phyloP scores from a whole-genome alignment of 163 green algal species.

The Prototheca cutis region DNA sequence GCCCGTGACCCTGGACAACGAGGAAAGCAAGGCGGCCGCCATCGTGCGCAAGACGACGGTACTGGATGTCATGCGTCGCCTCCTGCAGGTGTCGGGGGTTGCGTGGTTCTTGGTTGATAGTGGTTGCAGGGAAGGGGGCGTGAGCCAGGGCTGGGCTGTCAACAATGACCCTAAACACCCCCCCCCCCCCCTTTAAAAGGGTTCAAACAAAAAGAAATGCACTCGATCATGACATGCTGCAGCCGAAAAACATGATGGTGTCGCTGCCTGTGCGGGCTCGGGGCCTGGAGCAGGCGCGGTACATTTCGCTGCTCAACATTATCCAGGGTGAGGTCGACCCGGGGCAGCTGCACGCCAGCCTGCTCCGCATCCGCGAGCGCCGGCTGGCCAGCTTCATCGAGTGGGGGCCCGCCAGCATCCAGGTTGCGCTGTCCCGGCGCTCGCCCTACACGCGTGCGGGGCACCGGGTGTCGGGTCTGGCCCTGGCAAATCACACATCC shows the following conservation, averaged over 20 bases:
- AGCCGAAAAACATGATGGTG: constrained; percentile 67
- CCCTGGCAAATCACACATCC: constrained; percentile 96
- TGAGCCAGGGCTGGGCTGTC: too few species aligned
- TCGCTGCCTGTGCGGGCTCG: constrained; percentile 59
- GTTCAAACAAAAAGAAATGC: too few species aligned
- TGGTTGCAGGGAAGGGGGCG: too few species aligned
- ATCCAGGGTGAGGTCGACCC: constrained; percentile 92
- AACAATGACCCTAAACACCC: too few species aligned
- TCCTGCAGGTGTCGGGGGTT: constrained; percentile 89
- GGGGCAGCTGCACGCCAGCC: constrained; percentile 86
- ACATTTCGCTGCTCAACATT: constrained; percentile 98
- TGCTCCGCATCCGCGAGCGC: constrained; percentile 88
- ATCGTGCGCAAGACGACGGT: constrained; percentile 88
- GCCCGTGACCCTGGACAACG: constrained; percentile 66
- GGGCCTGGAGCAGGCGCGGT: constrained; percentile 65
- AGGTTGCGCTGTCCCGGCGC: constrained; percentile 91
- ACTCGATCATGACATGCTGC: too few species aligned
- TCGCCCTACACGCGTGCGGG: constrained; percentile 77
- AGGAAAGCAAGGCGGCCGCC: constrained; percentile 15
- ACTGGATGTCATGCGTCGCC: constrained; percentile 94
- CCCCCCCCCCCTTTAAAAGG: not conserved
- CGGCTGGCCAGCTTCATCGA: constrained; percentile 94
- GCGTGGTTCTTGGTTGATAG: too few species aligned
- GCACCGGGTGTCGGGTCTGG: constrained; percentile 82
- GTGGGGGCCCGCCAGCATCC: constrained; percentile 91